A percentile compares a stretch with the other conserved stretches of the same genome.
Conservation (phyloP, 371 early-diverging fungal species). For the Haplosporangium sp. region DNA sequence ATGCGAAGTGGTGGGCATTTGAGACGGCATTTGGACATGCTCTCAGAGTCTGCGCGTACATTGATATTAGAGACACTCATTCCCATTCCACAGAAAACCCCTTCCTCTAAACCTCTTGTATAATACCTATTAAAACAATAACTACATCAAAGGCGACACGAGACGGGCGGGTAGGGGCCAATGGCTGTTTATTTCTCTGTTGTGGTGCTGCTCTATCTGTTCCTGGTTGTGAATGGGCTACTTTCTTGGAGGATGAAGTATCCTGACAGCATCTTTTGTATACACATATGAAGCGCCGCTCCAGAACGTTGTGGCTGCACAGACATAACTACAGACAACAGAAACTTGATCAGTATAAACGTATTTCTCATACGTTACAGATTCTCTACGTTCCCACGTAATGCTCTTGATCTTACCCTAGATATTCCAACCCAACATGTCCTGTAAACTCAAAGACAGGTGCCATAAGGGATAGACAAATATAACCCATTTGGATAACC, state of each 20-base stretch:
- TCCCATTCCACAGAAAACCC: no score
- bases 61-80: conserved; percentile 15
- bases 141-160: no score
- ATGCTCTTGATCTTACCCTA: conserved; percentile 43
- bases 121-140: background rate
- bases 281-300: conserved; percentile 84
- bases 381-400: conserved; percentile 11
- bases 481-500: conserved; percentile 85
- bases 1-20: conserved; percentile 52
- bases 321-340: conserved; percentile 61
- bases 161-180: no score
- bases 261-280: conserved; percentile 81
- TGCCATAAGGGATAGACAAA: conserved; percentile 80
- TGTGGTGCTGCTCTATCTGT: background rate
- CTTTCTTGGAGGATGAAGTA: conserved; percentile 56
- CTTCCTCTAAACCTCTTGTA: background rate
- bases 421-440: conserved; percentile 50
- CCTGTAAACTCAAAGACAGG: conserved; percentile 69
- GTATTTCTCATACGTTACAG: conserved; percentile 54
- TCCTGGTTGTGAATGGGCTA: background rate
- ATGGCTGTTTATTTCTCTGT: background rate
- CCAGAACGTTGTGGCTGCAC: conserved; percentile 85
- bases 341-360: background rate
- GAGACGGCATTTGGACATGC: conserved; percentile 28
- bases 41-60: conserved; percentile 23